Conservation (phyloP, 2,329 filamentous ascomycete genomes). For the Anisogramma anomala region DNA sequence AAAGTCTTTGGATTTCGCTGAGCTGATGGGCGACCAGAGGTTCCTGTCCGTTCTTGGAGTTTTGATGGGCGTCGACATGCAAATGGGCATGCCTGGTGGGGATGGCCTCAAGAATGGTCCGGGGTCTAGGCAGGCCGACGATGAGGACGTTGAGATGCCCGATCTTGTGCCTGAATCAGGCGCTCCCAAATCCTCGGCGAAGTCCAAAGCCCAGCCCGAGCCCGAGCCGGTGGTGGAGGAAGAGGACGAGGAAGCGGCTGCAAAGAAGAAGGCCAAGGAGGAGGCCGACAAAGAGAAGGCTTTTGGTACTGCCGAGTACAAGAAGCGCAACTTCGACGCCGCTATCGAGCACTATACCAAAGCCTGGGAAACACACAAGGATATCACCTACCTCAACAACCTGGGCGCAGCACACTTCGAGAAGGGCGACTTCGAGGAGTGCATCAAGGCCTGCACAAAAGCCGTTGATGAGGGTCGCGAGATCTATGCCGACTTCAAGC, state of each 20-base stretch:
- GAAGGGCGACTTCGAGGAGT: conserved; percentile 84
- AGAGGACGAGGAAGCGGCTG: conserved; percentile 70
- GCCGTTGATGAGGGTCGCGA: conserved; percentile 83
- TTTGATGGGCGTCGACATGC: conserved; percentile 86
- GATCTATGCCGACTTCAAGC: conserved; percentile 92
- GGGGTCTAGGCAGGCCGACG: conserved; percentile 29
- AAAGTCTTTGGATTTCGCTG: conserved; percentile 49
- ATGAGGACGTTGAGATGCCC: conserved; percentile 67
- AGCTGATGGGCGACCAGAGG: conserved; percentile 77
- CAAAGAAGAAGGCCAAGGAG: conserved; percentile 82
- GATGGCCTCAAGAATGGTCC: conserved; percentile 21
- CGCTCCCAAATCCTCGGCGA: conserved; percentile 33
- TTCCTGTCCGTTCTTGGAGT: conserved; percentile 93
- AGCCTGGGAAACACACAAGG: conserved; percentile 89
- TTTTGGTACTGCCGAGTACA: conserved; percentile 88
- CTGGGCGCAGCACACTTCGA: conserved; percentile 88
- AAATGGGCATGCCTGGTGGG: conserved; percentile 37
- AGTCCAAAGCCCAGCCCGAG: conserved; percentile 32
- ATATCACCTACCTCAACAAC: conserved; percentile 97
- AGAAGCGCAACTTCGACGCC: conserved; percentile 93
- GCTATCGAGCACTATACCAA: conserved; percentile 91
- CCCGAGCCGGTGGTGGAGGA: conserved; percentile 55
- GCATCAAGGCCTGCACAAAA: conserved; percentile 76
- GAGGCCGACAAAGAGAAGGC: conserved; percentile 92
- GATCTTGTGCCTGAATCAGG: conserved; percentile 42